Percentiles rank a stretch among this genome's conserved stretches.
Evolutionary conservation across 306 rosid genomes (phyloP).

Genomic region (Cucurbita ficifolia): DNA sequence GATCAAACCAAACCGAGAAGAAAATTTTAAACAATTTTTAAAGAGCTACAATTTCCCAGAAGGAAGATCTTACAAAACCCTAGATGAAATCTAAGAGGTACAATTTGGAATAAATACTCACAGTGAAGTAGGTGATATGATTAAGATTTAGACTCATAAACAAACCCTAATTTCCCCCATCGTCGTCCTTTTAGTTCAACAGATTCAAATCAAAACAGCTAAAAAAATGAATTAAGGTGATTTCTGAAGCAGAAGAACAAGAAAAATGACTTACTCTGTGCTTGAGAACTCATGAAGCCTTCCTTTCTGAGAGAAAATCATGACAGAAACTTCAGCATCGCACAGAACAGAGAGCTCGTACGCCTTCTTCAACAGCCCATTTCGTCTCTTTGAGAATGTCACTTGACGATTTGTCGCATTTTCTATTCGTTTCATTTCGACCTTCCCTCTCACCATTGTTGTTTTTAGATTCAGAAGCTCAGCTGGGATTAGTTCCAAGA

Average conservation of each 20-base stretch:
- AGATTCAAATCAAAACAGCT: background rate
- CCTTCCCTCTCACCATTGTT: constrained; percentile 8
- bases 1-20: no score
- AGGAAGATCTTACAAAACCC: background rate
- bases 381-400: constrained; percentile 12
- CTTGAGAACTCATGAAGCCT: constrained; percentile 10
- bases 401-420: constrained; percentile 10
- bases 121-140: background rate
- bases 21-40: no score
- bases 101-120: background rate
- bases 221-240: background rate
- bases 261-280: constrained; percentile 4
- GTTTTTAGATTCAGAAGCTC: background rate
- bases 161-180: background rate
- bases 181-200: background rate
- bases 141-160: background rate
- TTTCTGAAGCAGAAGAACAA: background rate
- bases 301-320: constrained; percentile 11
- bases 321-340: constrained; percentile 7
- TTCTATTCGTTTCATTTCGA: constrained; percentile 6
- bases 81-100: background rate
- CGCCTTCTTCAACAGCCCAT: constrained; percentile 7
- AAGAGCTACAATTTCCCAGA: no score
- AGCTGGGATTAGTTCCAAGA: background rate
- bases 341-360: constrained; percentile 7